Percentiles rank a stretch among this genome's conserved stretches.
Conservation (phyloP, 495 filamentous ascomycete species). For the Podospora anserina region DNA sequence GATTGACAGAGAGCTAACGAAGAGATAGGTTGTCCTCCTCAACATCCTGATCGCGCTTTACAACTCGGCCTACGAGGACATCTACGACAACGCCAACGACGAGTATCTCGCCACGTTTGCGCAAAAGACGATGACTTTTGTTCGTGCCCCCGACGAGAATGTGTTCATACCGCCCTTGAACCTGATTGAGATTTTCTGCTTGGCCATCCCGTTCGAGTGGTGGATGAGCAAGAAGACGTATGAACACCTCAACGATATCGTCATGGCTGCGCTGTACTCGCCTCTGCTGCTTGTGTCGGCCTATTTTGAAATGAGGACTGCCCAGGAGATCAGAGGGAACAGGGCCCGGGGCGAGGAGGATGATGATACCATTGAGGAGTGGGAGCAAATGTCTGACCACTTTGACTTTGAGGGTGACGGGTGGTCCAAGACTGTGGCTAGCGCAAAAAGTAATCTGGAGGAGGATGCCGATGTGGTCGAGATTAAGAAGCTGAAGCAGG, state of each 20-base stretch:
- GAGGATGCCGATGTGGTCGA: conserved; percentile 66
- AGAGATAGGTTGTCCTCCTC: conserved; percentile 59
- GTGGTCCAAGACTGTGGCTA: conserved; percentile 72
- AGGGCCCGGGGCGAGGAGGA: conserved; percentile 80
- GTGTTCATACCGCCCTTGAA: conserved; percentile 97
- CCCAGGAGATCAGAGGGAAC: conserved; percentile 65
- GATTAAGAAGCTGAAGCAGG: conserved; percentile 62
- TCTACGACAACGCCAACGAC: conserved; percentile 89
- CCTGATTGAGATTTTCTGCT: conserved; percentile 77
- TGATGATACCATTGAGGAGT: conserved; percentile 84
- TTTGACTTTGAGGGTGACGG: conserved; percentile 75
- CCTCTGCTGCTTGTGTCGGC: conserved; percentile 80
- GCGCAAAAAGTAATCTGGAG: conserved; percentile 73
- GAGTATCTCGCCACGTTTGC: conserved; percentile 90
- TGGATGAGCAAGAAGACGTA: conserved; percentile 73
- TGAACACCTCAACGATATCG: conserved; percentile 73
- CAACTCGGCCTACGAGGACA: conserved; percentile 93
- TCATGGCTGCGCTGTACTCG: conserved; percentile 85
- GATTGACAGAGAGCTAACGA: neutral
- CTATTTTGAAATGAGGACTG: conserved; percentile 67
- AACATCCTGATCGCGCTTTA: conserved; percentile 96
- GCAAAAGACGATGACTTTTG: conserved; percentile 92
- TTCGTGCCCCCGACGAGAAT: conserved; percentile 95
- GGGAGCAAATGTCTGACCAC: conserved; percentile 75
- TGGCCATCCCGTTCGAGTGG: conserved; percentile 89